These are phyloP conservation scores for Penicillium expansum DNA, from an alignment of 2,329 filamentous ascomycete genomes.

Conservation along the genomic window DNA sequence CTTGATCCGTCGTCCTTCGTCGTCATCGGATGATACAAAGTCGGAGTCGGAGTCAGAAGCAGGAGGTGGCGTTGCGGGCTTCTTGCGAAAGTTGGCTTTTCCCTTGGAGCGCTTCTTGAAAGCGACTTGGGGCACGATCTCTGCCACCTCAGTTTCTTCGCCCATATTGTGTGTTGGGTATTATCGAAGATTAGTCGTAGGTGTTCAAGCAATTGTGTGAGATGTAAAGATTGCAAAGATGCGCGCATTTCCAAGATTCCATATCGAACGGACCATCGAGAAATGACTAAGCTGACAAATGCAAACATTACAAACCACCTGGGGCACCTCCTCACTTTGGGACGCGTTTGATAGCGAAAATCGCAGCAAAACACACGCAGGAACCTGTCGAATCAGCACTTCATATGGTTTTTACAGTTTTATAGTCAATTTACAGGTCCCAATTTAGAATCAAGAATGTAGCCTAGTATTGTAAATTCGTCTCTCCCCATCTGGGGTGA, in stretches of 20 bases:
- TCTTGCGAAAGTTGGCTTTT: slow-evolving; percentile 76
- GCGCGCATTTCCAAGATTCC: background rate
- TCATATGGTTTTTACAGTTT: background rate
- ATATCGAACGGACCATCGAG: background rate
- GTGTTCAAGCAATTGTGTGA: background rate
- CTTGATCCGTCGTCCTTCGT: slow-evolving; percentile 74
- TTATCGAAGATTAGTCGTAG: background rate
- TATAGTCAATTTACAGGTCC: background rate
- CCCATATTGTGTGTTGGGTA: slow-evolving; percentile 22
- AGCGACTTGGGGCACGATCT: slow-evolving; percentile 34
- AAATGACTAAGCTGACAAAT: slow-evolving; percentile 1
- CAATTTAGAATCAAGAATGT: background rate
- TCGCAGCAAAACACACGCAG: background rate
- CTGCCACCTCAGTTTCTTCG: slow-evolving; percentile 26
- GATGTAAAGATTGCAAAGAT: background rate
- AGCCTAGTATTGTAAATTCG: background rate
- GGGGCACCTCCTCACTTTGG: slow-evolving; percentile 2
- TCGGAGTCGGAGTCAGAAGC: slow-evolving; percentile 56
- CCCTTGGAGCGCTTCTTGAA: slow-evolving; percentile 88
- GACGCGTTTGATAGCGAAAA: slow-evolving; percentile 4
- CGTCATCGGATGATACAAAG: slow-evolving; percentile 73
- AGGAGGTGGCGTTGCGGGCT: slow-evolving; percentile 73
- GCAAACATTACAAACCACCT: slow-evolving; percentile 10
- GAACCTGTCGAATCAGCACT: slow-evolving; percentile 1
- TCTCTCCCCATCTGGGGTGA: background rate